Evolutionary conservation across 495 filamentous ascomycete genomes (phyloP).

Genomic region (Terfezia claveryi): DNA sequence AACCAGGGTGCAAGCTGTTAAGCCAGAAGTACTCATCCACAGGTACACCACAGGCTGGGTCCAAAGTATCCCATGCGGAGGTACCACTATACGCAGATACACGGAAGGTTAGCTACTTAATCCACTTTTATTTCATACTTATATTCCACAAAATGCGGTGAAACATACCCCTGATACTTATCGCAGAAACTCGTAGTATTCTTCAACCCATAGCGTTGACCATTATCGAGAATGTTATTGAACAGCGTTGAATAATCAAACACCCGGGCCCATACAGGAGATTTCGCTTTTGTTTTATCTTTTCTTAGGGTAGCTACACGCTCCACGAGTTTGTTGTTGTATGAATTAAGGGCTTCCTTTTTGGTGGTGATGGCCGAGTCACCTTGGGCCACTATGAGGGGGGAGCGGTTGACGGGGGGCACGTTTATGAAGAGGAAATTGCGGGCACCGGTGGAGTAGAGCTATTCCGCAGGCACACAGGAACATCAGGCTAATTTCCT

Average conservation of each 20-base stretch:
- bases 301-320: conserved; percentile 21
- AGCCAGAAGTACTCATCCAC: conserved; percentile 44
- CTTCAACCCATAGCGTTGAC: conserved; percentile 26
- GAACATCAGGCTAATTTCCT: neutral
- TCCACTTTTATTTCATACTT: neutral
- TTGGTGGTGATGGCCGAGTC: conserved; percentile 14
- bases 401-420: conserved; percentile 47
- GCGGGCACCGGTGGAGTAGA: conserved; percentile 40
- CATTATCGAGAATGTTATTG: conserved; percentile 33
- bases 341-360: conserved; percentile 10
- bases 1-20: conserved; percentile 38
- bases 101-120: neutral
- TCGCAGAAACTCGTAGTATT: conserved; percentile 34
- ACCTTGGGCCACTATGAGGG: conserved; percentile 25
- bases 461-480: neutral
- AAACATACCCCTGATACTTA: conserved; percentile 32
- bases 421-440: conserved; percentile 60
- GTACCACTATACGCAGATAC: conserved; percentile 26
- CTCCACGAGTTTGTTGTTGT: conserved; percentile 20
- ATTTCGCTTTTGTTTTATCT: conserved; percentile 3
- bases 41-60: conserved; percentile 26
- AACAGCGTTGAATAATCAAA: conserved; percentile 30
- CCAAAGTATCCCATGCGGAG: conserved; percentile 26
- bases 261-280: conserved; percentile 22
- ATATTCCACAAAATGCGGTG: neutral